phyloP scores from a whole-genome alignment of 2,329 filamentous ascomycete genomes.

The Ophiostoma ulmi region DNA sequence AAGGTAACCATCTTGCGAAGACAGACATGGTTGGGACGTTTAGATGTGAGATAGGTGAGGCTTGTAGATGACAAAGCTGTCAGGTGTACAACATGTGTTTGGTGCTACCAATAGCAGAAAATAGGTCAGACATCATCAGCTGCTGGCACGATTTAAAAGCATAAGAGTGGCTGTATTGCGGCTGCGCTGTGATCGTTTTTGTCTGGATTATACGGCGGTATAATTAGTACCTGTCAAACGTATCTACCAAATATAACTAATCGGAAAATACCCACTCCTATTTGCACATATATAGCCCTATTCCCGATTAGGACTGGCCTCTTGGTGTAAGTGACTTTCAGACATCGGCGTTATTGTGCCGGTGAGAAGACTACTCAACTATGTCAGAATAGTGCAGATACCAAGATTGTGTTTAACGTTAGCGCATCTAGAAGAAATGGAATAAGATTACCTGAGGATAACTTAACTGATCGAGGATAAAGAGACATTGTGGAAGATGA shows the following conservation, averaged over 20 bases:
- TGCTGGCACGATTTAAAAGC: background rate
- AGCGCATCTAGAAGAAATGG: background rate
- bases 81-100: background rate
- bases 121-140: background rate
- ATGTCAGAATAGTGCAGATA: background rate
- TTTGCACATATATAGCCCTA: background rate
- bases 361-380: background rate
- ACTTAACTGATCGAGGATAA: background rate
- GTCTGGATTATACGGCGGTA: background rate
- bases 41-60: background rate
- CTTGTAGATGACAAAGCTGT: background rate
- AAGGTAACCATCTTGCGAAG: background rate
- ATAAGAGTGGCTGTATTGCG: background rate
- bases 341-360: background rate
- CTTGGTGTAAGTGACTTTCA: background rate
- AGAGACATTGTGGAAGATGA: background rate
- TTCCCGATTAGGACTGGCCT: background rate
- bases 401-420: background rate
- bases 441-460: background rate
- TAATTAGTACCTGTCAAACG: background rate
- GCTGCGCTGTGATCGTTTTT: background rate
- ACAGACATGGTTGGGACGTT: background rate
- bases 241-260: background rate
- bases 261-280: background rate
- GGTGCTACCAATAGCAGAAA: background rate